Conservation (phyloP, 106 monocot species). For the Dactylorhiza incarnata region DNA sequence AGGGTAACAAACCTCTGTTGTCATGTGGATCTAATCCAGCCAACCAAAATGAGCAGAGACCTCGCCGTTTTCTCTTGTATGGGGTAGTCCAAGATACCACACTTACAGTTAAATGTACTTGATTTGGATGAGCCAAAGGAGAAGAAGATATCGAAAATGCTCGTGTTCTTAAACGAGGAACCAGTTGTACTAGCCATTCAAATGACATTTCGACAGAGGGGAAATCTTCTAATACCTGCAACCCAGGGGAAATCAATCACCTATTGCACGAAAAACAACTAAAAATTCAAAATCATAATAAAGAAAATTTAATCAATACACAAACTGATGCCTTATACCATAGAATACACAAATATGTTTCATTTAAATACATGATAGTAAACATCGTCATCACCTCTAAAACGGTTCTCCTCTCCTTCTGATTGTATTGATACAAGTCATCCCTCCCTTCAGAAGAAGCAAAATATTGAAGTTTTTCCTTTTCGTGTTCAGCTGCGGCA, state of each 20-base stretch:
- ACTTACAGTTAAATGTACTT: slow-evolving; percentile 84
- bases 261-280: too few relatives aligned
- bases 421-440: slow-evolving; percentile 92
- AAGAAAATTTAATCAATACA: too few relatives aligned
- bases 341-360: too few relatives aligned
- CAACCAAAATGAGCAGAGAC: slow-evolving; percentile 89
- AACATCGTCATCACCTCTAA: slow-evolving; percentile 50
- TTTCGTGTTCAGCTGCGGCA: slow-evolving; percentile 83
- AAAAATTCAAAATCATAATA: too few relatives aligned
- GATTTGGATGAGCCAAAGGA: slow-evolving; percentile 62
- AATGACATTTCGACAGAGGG: slow-evolving; percentile 89
- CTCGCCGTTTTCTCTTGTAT: slow-evolving; percentile 63
- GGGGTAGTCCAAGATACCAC: slow-evolving; percentile 70
- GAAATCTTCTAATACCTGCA: slow-evolving; percentile 86
- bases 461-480: slow-evolving; percentile 85
- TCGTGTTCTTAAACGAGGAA: slow-evolving; percentile 77
- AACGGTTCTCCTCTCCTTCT: slow-evolving; percentile 83
- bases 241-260: neutral
- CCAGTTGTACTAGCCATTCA: slow-evolving; percentile 88
- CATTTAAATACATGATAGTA: too few relatives aligned
- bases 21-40: slow-evolving; percentile 59
- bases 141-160: slow-evolving; percentile 97
- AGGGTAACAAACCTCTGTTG: slow-evolving; percentile 22
- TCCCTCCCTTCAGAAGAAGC: slow-evolving; percentile 94
- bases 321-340: too few relatives aligned